These are phyloP conservation scores for Aspergillus thermomutatus DNA, from an alignment of 2,329 filamentous ascomycete species.

Conservation along the genomic window DNA sequence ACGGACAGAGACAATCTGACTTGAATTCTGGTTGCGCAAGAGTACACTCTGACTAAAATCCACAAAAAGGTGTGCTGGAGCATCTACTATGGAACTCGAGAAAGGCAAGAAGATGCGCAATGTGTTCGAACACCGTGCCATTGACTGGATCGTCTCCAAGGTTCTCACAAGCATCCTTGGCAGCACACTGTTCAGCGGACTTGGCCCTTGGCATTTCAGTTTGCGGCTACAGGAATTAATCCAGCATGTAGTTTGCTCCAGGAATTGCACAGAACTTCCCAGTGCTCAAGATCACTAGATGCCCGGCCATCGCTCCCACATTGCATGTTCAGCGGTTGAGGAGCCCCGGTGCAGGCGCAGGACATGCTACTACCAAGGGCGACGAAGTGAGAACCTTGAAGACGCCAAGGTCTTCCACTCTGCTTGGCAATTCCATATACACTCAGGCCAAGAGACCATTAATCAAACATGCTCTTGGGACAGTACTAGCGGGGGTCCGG, in stretches of 20 bases:
- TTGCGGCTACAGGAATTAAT: not conserved
- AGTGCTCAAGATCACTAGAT: too few relatives aligned
- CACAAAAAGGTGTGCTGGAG: not conserved
- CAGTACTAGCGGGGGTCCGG: not conserved
- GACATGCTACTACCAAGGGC: not conserved
- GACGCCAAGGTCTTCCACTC: conserved; percentile 16
- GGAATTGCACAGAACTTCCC: not conserved
- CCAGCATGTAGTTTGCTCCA: not conserved
- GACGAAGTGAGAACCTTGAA: conserved; percentile 18
- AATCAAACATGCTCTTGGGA: not conserved
- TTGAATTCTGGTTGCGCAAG: not conserved
- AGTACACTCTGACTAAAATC: not conserved
- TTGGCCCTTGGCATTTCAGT: not conserved
- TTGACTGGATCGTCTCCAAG: not conserved
- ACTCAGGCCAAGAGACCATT: not conserved
- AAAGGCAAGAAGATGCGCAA: too few relatives aligned
- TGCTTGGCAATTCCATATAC: conserved; percentile 11
- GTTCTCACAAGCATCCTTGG: not conserved
- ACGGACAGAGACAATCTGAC: not conserved
- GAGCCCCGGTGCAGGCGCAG: not conserved
- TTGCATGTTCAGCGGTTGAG: not conserved
- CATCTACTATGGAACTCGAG: too few relatives aligned
- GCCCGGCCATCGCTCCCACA: not conserved
- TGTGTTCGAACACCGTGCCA: not conserved
- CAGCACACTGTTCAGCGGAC: not conserved